Base-by-base conservation (phyloP, 805 yeast species). In the Lachancea dasiensis region DNA sequence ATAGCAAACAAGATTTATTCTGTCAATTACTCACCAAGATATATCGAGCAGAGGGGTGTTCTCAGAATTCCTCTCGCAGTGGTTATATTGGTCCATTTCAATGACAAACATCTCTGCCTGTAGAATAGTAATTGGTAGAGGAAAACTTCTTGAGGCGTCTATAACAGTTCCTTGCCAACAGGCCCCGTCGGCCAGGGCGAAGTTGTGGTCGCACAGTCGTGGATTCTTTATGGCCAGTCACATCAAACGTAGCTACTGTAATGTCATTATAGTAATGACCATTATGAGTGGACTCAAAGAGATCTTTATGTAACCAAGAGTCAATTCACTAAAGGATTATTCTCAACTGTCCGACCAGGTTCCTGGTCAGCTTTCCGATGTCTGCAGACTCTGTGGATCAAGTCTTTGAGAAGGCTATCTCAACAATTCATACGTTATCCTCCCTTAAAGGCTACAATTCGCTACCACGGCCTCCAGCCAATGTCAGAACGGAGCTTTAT, bases 401-500 rank as follows among this genome's bases (percentile, higher is more conserved):
- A 34, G 90, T 85, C 5, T 86, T 86, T 61, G 81, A 75, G 27
- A 81, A 81, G 62, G 94, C 95, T 4, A 82, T 86, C 43, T 68
- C 87, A 29, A 84, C 92, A 4, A 82, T 86, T 38, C 69, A 81
- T 44, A 74, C 87, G 2, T 65, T 86, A 29, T 79, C 90, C 2
- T 70, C 82, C 5, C 67, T 80, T 38, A 68, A 81, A 15, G 75
- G 77, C 30, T 68, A 74, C 43, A 79, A 79, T 11, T 65, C 80
- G 7, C 62, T 83, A 20, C 86, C 89, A 0, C 69, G 89, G 19
- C 95, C 95, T 0, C 87, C 92, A 0, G 72, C 83, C 2, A 81
- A 78, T 37, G 73, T 68, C 43, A 60, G 95, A 23, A 76, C 81
- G 41, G 70, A 69, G 46, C 67, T 86, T 3, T 86, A 86, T 56